These are phyloP conservation scores for Toxicodendron radicans DNA, from an alignment of 345 rosid genomes.

Conservation along the genomic window DNA sequence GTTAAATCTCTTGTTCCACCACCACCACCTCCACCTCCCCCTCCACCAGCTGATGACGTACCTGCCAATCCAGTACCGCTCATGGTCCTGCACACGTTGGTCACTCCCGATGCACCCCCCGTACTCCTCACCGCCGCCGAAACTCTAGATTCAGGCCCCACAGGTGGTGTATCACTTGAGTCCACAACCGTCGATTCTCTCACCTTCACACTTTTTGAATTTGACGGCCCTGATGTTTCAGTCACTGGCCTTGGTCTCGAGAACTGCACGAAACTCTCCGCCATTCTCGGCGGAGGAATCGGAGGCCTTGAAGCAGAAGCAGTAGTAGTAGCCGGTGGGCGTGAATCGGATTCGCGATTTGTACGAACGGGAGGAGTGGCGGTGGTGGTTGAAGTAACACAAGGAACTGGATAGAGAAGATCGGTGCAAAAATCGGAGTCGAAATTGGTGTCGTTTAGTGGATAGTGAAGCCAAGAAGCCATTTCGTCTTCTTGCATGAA, in stretches of 20 bases:
- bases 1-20: constrained; percentile 25
- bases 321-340: constrained; percentile 15
- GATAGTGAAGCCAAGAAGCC: constrained; percentile 88
- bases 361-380: constrained; percentile 20
- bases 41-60: constrained; percentile 25
- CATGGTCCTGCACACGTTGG: constrained; percentile 28
- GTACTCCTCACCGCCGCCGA: constrained; percentile 32
- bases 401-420: constrained; percentile 46
- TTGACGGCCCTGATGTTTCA: constrained; percentile 48
- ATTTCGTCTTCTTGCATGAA: constrained; percentile 91
- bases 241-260: constrained; percentile 44
- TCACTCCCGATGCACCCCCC: constrained; percentile 31
- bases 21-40: constrained; percentile 18
- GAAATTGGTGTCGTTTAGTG: constrained; percentile 50
- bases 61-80: constrained; percentile 28
- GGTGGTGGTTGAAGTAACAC: constrained; percentile 29
- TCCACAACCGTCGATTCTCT: constrained; percentile 65
- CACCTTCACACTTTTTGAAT: constrained; percentile 36
- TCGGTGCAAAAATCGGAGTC: constrained; percentile 68
- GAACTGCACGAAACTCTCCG: constrained; percentile 59
- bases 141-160: constrained; percentile 34
- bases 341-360: constrained; percentile 15
- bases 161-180: constrained; percentile 53
- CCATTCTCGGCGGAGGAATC: constrained; percentile 40
- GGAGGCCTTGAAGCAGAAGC: constrained; percentile 43